Evolutionary conservation across 2,329 filamentous ascomycete genomes (phyloP).

Genomic region (Leptographium lundbergii): DNA sequence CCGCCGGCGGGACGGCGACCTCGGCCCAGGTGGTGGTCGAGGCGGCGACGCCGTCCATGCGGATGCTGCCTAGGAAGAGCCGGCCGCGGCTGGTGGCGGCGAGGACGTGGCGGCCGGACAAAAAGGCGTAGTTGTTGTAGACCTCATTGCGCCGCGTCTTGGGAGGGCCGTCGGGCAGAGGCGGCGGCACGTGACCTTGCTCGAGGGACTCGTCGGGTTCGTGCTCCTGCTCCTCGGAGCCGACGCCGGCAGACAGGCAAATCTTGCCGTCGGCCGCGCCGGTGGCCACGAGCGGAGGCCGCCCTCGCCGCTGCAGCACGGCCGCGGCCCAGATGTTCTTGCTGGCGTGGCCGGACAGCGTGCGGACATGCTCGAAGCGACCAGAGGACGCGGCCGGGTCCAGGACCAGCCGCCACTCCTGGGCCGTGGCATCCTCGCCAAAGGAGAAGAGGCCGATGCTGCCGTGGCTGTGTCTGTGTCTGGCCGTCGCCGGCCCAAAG

Average conservation of each 20-base stretch:
- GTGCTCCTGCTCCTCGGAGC: too few relatives aligned
- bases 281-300: conserved; percentile 41
- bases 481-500: conserved; percentile 31
- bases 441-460: conserved; percentile 50
- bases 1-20: conserved; percentile 20
- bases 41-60: not conserved
- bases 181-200: not conserved
- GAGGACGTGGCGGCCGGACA: conserved; percentile 68
- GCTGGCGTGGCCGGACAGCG: conserved; percentile 57
- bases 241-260: conserved; percentile 26
- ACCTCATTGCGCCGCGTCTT: conserved; percentile 4
- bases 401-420: conserved; percentile 54
- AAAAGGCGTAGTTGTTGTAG: conserved; percentile 38
- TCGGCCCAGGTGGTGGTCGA: conserved; percentile 29
- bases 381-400: conserved; percentile 1
- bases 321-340: conserved; percentile 84
- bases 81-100: conserved; percentile 21
- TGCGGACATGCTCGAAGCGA: conserved; percentile 37
- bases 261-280: conserved; percentile 77
- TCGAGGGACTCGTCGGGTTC: not conserved
- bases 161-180: not conserved
- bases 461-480: not conserved
- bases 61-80: conserved; percentile 9
- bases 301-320: conserved; percentile 13
- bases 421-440: conserved; percentile 70